phyloP scores from a whole-genome alignment of 2,329 filamentous ascomycete species.

The Trichophyton benhamiae region DNA sequence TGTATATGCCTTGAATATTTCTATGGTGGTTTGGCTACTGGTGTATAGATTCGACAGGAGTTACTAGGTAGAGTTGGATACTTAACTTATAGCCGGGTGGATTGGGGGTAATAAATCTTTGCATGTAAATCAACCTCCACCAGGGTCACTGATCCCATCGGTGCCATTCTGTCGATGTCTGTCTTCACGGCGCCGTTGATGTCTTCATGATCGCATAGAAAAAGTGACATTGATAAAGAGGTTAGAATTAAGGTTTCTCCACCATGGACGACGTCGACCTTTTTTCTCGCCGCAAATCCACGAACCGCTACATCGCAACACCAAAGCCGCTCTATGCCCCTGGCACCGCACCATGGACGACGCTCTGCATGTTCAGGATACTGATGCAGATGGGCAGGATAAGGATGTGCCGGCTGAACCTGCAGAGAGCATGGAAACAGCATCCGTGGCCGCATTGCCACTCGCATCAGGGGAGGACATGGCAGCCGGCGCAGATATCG shows the following conservation, averaged over 20 bases:
- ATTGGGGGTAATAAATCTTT: background rate
- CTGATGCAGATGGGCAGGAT: background rate
- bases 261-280: background rate
- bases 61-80: background rate
- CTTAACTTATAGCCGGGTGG: background rate
- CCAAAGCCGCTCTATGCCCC: background rate
- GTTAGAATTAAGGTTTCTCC: background rate
- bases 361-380: background rate
- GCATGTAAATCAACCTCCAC: too few relatives aligned
- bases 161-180: too few relatives aligned
- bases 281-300: background rate
- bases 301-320: background rate
- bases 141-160: too few relatives aligned
- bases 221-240: background rate
- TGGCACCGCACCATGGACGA: background rate
- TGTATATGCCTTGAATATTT: background rate
- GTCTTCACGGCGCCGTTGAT: too few relatives aligned
- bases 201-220: too few relatives aligned
- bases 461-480: background rate
- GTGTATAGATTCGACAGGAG: background rate
- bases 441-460: background rate
- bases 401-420: background rate
- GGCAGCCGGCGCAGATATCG: background rate
- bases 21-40: slow-evolving; percentile 13
- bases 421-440: background rate